phyloP scores from a whole-genome alignment of 768 basidiomycete genomes.

The Kwoniella bestiolae region DNA sequence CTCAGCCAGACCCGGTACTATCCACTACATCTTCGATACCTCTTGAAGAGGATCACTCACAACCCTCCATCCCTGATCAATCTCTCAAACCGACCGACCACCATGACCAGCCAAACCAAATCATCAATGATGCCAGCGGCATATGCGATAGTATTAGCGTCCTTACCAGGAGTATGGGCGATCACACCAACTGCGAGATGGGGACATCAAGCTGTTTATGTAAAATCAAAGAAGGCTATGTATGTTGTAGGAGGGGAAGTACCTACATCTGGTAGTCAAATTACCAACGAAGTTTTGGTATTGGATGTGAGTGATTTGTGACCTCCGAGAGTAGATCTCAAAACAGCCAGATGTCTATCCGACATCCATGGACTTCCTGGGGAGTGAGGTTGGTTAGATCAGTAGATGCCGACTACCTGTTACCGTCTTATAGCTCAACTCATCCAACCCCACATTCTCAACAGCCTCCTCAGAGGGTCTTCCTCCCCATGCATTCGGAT shows the following conservation, averaged over 20 bases:
- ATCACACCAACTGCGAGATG: constrained; percentile 50
- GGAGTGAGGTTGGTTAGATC: too few relatives aligned
- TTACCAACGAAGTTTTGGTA: constrained; percentile 56
- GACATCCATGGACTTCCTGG: too few relatives aligned
- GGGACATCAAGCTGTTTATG: constrained; percentile 56
- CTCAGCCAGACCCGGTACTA: too few relatives aligned
- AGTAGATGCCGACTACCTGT: too few relatives aligned
- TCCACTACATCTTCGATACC: constrained; percentile 10
- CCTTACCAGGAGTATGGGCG: constrained; percentile 30
- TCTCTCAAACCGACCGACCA: neutral
- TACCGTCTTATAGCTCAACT: constrained; percentile 47
- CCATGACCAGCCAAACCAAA: constrained; percentile 1
- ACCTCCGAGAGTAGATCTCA: too few relatives aligned
- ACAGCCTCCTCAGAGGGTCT: constrained; percentile 39
- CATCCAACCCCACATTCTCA: constrained; percentile 44
- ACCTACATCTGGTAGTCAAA: constrained; percentile 29
- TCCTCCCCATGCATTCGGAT: constrained; percentile 54
- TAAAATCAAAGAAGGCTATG: constrained; percentile 46
- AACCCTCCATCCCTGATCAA: neutral
- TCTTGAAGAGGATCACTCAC: constrained; percentile 42
- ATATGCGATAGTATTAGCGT: neutral
- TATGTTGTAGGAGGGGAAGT: constrained; percentile 56
- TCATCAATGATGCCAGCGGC: constrained; percentile 1
- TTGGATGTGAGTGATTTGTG: constrained; percentile 36
- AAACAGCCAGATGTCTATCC: too few relatives aligned